These are phyloP conservation scores for Tricholoma saponaceum DNA, from an alignment of 768 basidiomycete genomes.

Conservation along the genomic window DNA sequence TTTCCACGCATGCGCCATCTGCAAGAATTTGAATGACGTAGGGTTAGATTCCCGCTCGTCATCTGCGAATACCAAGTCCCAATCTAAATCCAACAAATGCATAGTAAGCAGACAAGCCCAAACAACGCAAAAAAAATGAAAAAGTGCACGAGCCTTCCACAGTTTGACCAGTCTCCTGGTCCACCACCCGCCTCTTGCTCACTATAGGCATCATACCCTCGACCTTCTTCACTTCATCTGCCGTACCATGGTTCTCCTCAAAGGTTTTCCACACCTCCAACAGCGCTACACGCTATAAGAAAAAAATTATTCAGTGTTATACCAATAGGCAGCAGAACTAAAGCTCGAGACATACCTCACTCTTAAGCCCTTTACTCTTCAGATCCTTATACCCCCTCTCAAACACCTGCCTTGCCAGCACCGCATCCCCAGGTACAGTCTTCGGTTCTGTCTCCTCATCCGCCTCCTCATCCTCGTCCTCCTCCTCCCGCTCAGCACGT, in stretches of 20 bases:
- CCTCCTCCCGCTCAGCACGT: constrained; percentile 63
- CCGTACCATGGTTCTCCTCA: constrained; percentile 75
- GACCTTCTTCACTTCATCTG: constrained; percentile 75
- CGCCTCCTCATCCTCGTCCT: constrained; percentile 70
- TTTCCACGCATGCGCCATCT: constrained; percentile 94
- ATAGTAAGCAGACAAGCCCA: neutral
- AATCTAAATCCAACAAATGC: constrained; percentile 54
- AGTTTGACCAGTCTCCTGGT: constrained; percentile 78
- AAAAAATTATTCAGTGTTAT: constrained; percentile 1
- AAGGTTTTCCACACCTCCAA: constrained; percentile 96
- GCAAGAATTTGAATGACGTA: constrained; percentile 91
- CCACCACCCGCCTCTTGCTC: constrained; percentile 78
- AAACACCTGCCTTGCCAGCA: constrained; percentile 69
- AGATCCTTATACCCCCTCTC: constrained; percentile 86
- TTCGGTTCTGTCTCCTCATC: constrained; percentile 55
- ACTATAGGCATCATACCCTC: constrained; percentile 92
- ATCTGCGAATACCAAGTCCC: constrained; percentile 94
- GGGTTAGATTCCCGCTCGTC: constrained; percentile 94
- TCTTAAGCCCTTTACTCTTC: constrained; percentile 76
- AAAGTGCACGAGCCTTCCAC: constrained; percentile 64
- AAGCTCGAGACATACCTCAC: constrained; percentile 69
- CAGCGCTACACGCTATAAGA: constrained; percentile 75
- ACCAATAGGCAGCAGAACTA: neutral
- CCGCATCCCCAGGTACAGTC: constrained; percentile 68
- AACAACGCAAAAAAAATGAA: neutral